Evolutionary conservation across 2,329 filamentous ascomycete genomes (phyloP).

Genomic region (Aspergillus sp.): DNA sequence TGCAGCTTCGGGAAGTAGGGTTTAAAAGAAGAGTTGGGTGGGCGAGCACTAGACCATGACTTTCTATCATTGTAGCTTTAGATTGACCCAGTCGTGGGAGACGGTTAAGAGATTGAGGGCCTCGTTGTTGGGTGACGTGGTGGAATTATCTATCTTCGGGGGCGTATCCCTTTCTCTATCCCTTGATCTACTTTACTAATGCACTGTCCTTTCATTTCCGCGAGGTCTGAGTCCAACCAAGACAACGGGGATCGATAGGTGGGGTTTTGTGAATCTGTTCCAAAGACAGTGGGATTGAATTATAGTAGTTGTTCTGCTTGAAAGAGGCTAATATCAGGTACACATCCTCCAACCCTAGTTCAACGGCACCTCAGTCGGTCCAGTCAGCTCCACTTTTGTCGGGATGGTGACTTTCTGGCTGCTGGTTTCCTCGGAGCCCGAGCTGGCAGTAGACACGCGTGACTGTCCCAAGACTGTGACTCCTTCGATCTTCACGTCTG

Average conservation of each 20-base stretch:
- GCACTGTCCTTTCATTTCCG: not conserved
- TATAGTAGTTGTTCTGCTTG: not conserved
- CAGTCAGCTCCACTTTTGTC: slow-evolving; percentile 18
- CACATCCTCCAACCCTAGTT: slow-evolving; percentile 1
- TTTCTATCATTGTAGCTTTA: not conserved
- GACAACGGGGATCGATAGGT: not conserved
- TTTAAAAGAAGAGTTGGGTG: not conserved
- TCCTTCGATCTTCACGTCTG: slow-evolving; percentile 31
- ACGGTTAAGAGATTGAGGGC: not conserved
- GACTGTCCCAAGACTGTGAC: slow-evolving; percentile 33
- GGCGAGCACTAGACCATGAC: not conserved
- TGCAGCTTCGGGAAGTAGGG: not conserved
- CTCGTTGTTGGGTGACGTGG: not conserved
- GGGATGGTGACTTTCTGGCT: slow-evolving; percentile 23
- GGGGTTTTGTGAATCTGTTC: not conserved
- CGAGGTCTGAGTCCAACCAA: too few relatives aligned
- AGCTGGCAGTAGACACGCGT: slow-evolving; percentile 5
- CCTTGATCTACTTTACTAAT: not conserved
- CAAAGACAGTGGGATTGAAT: not conserved
- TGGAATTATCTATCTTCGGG: not conserved
- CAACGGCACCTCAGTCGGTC: slow-evolving; percentile 14
- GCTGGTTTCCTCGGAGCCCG: slow-evolving; percentile 15
- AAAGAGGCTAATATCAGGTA: not conserved
- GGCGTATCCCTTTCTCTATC: not conserved
- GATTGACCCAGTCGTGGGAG: not conserved